These are phyloP conservation scores for Apophysomyces ossiformis DNA, from an alignment of 371 early-diverging fungal genomes.

Conservation along the genomic window DNA sequence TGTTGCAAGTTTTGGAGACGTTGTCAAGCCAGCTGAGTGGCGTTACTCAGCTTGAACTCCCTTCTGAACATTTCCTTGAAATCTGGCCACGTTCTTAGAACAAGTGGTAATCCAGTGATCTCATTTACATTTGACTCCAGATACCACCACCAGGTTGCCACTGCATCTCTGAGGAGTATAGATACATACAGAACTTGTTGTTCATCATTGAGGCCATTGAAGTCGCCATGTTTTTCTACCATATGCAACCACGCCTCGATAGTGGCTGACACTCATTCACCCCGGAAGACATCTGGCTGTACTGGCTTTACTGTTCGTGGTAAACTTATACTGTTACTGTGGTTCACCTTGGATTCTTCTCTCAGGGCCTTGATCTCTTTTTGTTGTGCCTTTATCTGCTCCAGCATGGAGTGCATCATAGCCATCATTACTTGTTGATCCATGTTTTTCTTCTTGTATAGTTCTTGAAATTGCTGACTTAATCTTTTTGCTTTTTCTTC, in stretches of 20 bases:
- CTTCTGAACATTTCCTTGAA: conserved; percentile 6
- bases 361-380: conserved; percentile 1
- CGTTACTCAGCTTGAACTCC: conserved; percentile 13
- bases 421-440: not conserved
- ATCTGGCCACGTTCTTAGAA: not conserved
- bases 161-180: conserved; percentile 6
- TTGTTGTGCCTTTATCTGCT: conserved; percentile 6
- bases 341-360: not conserved
- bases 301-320: not conserved
- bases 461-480: not conserved
- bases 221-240: conserved; percentile 9
- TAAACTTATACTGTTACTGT: not conserved
- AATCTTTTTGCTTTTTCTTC: too few species aligned
- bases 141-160: conserved; percentile 12
- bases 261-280: conserved; percentile 10
- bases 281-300: conserved; percentile 11
- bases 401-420: conserved; percentile 4
- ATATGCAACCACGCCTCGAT: conserved; percentile 15
- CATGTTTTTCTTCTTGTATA: not conserved
- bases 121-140: not conserved
- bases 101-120: not conserved
- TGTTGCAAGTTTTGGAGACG: conserved; percentile 9
- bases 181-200: conserved; percentile 10
- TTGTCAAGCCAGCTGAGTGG: conserved; percentile 10
- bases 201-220: conserved; percentile 5